Evolutionary conservation across 1,139 yeast species (phyloP).

Genomic region (Hansenula lynferdii): DNA sequence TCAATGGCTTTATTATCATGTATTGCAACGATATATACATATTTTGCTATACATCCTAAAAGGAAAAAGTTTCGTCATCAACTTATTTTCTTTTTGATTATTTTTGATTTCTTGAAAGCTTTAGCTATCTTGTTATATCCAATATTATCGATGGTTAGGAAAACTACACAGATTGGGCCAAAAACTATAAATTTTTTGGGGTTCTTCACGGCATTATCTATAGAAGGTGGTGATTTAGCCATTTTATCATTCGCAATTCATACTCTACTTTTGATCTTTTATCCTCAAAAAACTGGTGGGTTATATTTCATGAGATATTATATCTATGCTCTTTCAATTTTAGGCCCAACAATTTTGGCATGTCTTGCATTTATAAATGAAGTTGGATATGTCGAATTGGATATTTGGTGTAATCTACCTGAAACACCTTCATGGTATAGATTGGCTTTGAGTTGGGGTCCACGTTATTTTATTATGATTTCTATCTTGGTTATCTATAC

Average conservation of each 20-base stretch:
- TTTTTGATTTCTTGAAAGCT: constrained; percentile 75
- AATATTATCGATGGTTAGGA: constrained; percentile 29
- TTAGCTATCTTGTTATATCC: constrained; percentile 69
- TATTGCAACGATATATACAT: constrained; percentile 46
- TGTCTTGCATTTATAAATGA: constrained; percentile 61
- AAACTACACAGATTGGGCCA: constrained; percentile 46
- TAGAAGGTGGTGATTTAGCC: constrained; percentile 87
- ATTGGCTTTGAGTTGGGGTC: constrained; percentile 75
- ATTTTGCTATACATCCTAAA: constrained; percentile 57
- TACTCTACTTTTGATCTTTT: constrained; percentile 69
- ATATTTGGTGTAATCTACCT: constrained; percentile 83
- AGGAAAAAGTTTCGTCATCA: constrained; percentile 66
- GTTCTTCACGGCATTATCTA: constrained; percentile 76
- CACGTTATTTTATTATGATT: constrained; percentile 65
- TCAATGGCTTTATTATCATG: constrained; percentile 54
- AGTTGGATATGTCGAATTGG: constrained; percentile 54
- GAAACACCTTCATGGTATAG: constrained; percentile 72
- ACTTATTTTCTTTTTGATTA: constrained; percentile 59
- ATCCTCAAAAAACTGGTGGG: constrained; percentile 67
- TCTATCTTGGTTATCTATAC: constrained; percentile 62
- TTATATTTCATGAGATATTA: constrained; percentile 53
- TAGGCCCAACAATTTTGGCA: constrained; percentile 67
- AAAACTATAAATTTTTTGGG: constrained; percentile 73
- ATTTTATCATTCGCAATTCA: constrained; percentile 82
- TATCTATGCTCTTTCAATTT: constrained; percentile 54